These are phyloP conservation scores for Pulveroboletus sp. DNA, from an alignment of 768 basidiomycete genomes.

Conservation along the genomic window DNA sequence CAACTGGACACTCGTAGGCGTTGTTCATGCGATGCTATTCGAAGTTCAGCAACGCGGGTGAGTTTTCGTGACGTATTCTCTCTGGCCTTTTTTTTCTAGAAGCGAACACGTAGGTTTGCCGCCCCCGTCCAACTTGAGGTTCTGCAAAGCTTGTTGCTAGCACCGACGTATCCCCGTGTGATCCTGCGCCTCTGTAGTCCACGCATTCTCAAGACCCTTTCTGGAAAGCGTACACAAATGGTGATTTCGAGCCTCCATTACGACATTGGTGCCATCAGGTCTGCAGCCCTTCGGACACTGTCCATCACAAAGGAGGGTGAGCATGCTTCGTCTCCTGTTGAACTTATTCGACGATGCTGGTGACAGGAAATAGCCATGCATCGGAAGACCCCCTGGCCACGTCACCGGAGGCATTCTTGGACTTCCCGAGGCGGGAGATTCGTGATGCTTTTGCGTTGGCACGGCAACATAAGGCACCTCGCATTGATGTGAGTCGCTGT, in stretches of 20 bases:
- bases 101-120: slow-evolving; percentile 35
- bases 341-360: not conserved
- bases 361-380: slow-evolving; percentile 15
- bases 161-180: slow-evolving; percentile 58
- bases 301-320: slow-evolving; percentile 37
- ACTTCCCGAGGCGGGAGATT: slow-evolving; percentile 54
- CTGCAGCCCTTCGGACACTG: slow-evolving; percentile 36
- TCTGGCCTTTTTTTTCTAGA: not conserved
- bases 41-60: slow-evolving; percentile 59
- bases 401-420: slow-evolving; percentile 39
- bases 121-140: slow-evolving; percentile 55
- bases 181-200: slow-evolving; percentile 63
- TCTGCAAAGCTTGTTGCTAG: slow-evolving; percentile 60
- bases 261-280: slow-evolving; percentile 37
- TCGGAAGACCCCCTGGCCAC: slow-evolving; percentile 15
- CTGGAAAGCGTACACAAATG: slow-evolving; percentile 35
- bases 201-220: slow-evolving; percentile 44
- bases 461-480: slow-evolving; percentile 57
- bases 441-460: slow-evolving; percentile 53
- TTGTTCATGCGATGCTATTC: slow-evolving; percentile 56
- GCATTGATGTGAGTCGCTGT: slow-evolving; percentile 62
- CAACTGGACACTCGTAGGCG: slow-evolving; percentile 76
- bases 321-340: not conserved
- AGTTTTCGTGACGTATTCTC: slow-evolving; percentile 10
- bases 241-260: slow-evolving; percentile 28